These are phyloP conservation scores for Misopates orontium DNA, from an alignment of 257 asterid genomes.

Conservation along the genomic window DNA sequence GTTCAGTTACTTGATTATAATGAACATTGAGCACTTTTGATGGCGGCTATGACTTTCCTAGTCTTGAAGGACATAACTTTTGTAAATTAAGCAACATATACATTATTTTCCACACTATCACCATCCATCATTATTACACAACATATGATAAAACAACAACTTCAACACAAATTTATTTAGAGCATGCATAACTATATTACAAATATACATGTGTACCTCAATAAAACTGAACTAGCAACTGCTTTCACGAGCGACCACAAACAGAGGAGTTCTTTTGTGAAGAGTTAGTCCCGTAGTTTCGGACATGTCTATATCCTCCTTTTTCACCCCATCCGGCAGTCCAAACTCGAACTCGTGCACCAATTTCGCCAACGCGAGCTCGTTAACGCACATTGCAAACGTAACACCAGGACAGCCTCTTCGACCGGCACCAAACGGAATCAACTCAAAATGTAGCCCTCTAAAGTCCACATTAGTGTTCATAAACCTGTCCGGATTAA, in stretches of 20 bases:
- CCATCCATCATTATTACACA: too few species aligned
- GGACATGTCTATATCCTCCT: slow-evolving; percentile 45
- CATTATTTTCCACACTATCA: too few species aligned
- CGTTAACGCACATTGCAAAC: slow-evolving; percentile 28
- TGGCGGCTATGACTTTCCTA: too few species aligned
- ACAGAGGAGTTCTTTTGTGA: slow-evolving; percentile 37
- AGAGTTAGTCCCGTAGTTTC: slow-evolving; percentile 38
- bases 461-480: slow-evolving; percentile 31
- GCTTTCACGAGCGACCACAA: slow-evolving; percentile 24
- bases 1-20: too few species aligned
- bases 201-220: too few species aligned
- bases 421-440: slow-evolving; percentile 63
- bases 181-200: too few species aligned
- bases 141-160: too few species aligned
- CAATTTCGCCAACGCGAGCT: slow-evolving; percentile 43
- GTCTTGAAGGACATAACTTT: too few species aligned
- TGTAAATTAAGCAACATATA: too few species aligned
- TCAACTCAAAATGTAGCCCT: slow-evolving; percentile 47
- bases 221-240: too few species aligned
- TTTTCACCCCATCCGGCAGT: slow-evolving; percentile 31
- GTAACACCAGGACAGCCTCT: slow-evolving; percentile 55
- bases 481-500: slow-evolving; percentile 53
- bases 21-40: too few species aligned
- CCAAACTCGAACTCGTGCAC: slow-evolving; percentile 38
- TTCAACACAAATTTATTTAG: too few species aligned